Base-by-base conservation (phyloP, 2,329 filamentous ascomycete species). In the Venturia oleaginea region DNA sequence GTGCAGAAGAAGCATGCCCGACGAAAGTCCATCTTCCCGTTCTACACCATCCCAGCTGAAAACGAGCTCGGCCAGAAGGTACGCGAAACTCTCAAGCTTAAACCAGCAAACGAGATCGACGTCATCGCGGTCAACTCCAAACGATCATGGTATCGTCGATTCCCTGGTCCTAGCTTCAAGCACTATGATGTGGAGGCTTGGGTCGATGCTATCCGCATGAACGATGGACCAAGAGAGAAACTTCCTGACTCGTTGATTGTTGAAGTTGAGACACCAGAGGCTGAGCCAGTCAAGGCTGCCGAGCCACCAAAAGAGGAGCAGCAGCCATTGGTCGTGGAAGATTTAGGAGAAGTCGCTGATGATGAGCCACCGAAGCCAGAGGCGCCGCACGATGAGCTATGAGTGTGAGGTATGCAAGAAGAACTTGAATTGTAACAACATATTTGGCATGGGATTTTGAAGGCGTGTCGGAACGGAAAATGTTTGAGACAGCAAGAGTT, bases 191-290 rank as follows among this genome's bases (percentile, higher is more conserved):
- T 99, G 37, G 91, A 96, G 77, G 79, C 80, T 67, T 99, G 93
- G 91, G 85, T 99, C 66, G 94, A 99, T 71, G 83, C 85, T n/a
- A 91, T 97, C 67, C 87, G 91, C 43, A 83, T 99, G 81, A 91
- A 92, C 62, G 93, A 97, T 72, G 89, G 91, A 2, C 78, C 83
- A 66, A 97, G 93, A 81, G 82, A 86, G 70, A 90, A 85, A 69
- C 72, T 92, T 19, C 81, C 80, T 5, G 63, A 63, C 15, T 34
- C 32, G 34, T 34, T 64, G 30, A 30, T 64, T 30, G 37, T 30
- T 8, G 62, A 55, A 24, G 48, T 17, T 40, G 46, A 24, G 22
- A 59, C 34, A 1, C 46, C 30, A n/a, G 62, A 40, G 30, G 22
- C 46, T 8, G 61, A 60, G 40, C 40, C 59, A 30, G 59, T 43